A percentile compares a stretch with the other conserved stretches of the same genome.
phyloP scores from a whole-genome alignment of 2,329 filamentous ascomycete genomes.

The Hypoxylon sp. region DNA sequence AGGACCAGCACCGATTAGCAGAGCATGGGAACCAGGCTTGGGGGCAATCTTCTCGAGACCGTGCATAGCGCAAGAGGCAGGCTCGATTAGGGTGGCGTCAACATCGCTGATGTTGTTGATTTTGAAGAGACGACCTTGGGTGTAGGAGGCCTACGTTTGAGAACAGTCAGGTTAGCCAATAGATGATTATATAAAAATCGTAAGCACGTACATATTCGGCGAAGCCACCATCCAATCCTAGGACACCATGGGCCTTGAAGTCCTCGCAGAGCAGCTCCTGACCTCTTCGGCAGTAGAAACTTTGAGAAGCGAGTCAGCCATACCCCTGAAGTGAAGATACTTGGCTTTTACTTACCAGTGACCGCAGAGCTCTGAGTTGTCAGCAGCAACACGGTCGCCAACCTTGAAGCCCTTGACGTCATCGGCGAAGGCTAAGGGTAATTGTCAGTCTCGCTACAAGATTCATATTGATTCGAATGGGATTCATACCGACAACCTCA shows the following conservation, averaged over 20 bases:
- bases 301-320: conserved; percentile 37
- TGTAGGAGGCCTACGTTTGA: conserved; percentile 60
- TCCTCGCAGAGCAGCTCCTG: conserved; percentile 78
- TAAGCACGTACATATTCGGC: conserved; percentile 71
- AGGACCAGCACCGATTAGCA: conserved; percentile 77
- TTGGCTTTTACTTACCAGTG: conserved; percentile 63
- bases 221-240: conserved; percentile 77
- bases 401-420: conserved; percentile 73
- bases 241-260: conserved; percentile 76
- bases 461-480: conserved; percentile 61
- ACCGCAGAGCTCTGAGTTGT: conserved; percentile 77
- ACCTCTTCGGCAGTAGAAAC: conserved; percentile 79
- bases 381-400: conserved; percentile 75
- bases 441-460: conserved; percentile 28
- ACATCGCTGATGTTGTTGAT: conserved; percentile 76
- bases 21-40: conserved; percentile 74
- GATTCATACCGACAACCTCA: conserved; percentile 66
- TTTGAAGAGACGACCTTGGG: conserved; percentile 72
- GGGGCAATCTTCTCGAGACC: conserved; percentile 78
- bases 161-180: conserved; percentile 8
- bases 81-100: conserved; percentile 79
- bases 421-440: conserved; percentile 52
- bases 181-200: conserved; percentile 62
- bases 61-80: conserved; percentile 79
- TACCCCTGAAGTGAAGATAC: neutral